These are phyloP conservation scores for Cadophora gregata DNA, from an alignment of 2,329 filamentous ascomycete genomes.

Conservation along the genomic window DNA sequence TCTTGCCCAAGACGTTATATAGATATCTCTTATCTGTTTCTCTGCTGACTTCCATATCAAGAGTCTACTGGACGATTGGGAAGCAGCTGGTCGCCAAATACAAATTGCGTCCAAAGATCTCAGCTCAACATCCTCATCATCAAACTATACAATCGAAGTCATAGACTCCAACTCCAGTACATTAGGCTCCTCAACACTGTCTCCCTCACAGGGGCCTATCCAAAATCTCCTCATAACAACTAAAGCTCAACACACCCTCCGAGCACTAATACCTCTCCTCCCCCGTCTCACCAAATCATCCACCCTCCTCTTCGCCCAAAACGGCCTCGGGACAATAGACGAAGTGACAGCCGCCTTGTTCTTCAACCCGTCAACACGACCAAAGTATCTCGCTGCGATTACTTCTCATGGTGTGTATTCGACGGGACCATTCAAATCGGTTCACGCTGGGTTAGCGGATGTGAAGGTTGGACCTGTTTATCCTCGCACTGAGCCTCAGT, in stretches of 20 bases:
- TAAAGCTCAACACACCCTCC: slow-evolving; percentile 73
- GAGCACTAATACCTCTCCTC: slow-evolving; percentile 63
- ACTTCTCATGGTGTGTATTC: slow-evolving; percentile 63
- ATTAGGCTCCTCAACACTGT: neutral
- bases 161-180: slow-evolving; percentile 1
- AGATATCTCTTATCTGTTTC: neutral
- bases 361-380: slow-evolving; percentile 60
- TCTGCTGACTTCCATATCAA: neutral
- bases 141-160: slow-evolving; percentile 36
- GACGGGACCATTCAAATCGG: slow-evolving; percentile 55
- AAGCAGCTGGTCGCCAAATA: slow-evolving; percentile 28
- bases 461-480: slow-evolving; percentile 55
- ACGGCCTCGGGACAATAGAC: slow-evolving; percentile 79
- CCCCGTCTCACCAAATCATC: slow-evolving; percentile 66
- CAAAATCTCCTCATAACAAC: slow-evolving; percentile 76
- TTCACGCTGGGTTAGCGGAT: slow-evolving; percentile 58
- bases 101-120: slow-evolving; percentile 33
- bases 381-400: slow-evolving; percentile 75
- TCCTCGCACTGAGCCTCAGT: neutral
- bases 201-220: neutral
- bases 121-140: slow-evolving; percentile 32
- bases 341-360: slow-evolving; percentile 64
- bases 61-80: slow-evolving; percentile 57
- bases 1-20: neutral
- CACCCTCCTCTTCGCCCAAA: slow-evolving; percentile 85